A percentile compares a stretch with the other conserved stretches of the same genome.
phyloP scores from a whole-genome alignment of 2,329 filamentous ascomycete species.

The Blumeria hordei region DNA sequence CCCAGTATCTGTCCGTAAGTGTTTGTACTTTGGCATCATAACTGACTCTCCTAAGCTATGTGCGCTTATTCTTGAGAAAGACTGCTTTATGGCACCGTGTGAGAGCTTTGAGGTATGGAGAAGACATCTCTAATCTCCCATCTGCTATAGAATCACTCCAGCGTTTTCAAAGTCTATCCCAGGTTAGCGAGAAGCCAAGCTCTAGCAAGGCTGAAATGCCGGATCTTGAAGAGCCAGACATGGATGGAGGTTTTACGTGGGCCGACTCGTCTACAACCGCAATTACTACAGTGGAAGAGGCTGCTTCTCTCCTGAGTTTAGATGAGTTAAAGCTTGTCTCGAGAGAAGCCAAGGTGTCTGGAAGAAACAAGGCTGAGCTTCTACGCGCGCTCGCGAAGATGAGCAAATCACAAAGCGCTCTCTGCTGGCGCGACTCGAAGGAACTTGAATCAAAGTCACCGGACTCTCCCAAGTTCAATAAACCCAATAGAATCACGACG shows the following conservation, averaged over 20 bases:
- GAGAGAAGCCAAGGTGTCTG: constrained; percentile 66
- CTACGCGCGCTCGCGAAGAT: constrained; percentile 47
- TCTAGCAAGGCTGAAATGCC: no score
- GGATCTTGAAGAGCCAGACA: no score
- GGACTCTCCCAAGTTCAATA: no score
- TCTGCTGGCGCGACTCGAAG: constrained; percentile 44
- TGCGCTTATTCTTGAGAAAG: constrained; percentile 79
- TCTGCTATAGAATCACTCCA: constrained; percentile 43
- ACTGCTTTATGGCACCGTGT: constrained; percentile 77
- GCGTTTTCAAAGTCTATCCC: constrained; percentile 27
- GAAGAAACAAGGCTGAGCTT: constrained; percentile 69
- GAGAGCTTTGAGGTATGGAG: constrained; percentile 51
- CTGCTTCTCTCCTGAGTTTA: constrained; percentile 54
- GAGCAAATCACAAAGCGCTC: constrained; percentile 49
- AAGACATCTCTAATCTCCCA: constrained; percentile 55
- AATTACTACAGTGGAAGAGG: constrained; percentile 62
- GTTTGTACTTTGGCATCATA: background rate
- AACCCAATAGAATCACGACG: no score
- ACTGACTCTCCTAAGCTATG: constrained; percentile 35
- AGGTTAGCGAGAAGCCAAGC: background rate
- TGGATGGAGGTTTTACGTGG: constrained; percentile 35
- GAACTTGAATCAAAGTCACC: no score
- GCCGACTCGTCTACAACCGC: constrained; percentile 52
- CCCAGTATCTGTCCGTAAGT: constrained; percentile 57
- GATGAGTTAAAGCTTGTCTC: constrained; percentile 71